Percentiles rank a stretch among this genome's conserved stretches.
phyloP scores from a whole-genome alignment of 495 filamentous ascomycete species.

The Xylaria flabelliformis region DNA sequence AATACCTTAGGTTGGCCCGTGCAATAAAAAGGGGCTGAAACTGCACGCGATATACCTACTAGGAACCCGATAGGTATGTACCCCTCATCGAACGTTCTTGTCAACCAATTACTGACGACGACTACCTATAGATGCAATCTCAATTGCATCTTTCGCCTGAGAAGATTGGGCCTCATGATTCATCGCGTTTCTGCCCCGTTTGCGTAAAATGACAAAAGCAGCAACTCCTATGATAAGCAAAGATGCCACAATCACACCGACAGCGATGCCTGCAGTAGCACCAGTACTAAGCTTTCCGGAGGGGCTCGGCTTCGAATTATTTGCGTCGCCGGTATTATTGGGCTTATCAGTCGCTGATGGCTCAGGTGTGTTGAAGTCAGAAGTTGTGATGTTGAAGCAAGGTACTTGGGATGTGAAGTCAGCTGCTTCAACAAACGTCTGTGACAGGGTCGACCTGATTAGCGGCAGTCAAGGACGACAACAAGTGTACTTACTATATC shows the following conservation, averaged over 20 bases:
- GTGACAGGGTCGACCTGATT: background rate
- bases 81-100: background rate
- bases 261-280: constrained; percentile 14
- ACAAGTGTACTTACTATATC: constrained; percentile 46
- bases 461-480: background rate
- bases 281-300: constrained; percentile 46
- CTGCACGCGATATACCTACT: too few relatives aligned
- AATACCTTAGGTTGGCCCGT: too few relatives aligned
- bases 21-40: too few relatives aligned
- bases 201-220: constrained; percentile 37
- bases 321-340: constrained; percentile 4
- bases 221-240: constrained; percentile 33
- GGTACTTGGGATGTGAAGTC: constrained; percentile 49
- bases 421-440: constrained; percentile 50
- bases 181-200: constrained; percentile 16
- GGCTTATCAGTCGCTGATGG: constrained; percentile 29
- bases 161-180: constrained; percentile 24
- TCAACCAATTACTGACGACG: constrained; percentile 4
- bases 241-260: constrained; percentile 39
- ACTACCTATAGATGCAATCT: constrained; percentile 38
- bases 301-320: constrained; percentile 19
- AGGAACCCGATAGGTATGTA: background rate
- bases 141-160: constrained; percentile 26
- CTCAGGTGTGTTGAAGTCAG: constrained; percentile 41
- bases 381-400: constrained; percentile 58